A percentile compares a stretch with the other conserved stretches of the same genome.
These are phyloP conservation scores for Phylloporus sp. DNA, from an alignment of 1,284 basidiomycete species.

Conservation along the genomic window DNA sequence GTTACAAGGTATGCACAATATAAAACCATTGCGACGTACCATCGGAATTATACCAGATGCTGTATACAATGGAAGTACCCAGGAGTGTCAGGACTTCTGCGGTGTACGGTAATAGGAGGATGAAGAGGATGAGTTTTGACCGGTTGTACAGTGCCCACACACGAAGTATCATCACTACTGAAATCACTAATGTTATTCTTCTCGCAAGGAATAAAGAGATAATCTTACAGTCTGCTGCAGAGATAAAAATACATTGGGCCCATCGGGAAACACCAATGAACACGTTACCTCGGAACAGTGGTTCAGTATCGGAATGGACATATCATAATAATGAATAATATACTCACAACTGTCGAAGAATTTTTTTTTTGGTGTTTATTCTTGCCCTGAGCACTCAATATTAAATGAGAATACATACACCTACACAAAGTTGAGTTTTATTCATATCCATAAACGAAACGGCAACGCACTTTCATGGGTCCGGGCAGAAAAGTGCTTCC, in stretches of 20 bases:
- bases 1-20: not conserved
- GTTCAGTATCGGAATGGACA: not conserved
- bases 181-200: not conserved
- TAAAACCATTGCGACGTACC: not conserved
- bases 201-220: not conserved
- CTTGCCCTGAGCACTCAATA: too few species aligned
- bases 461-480: not conserved
- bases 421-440: not conserved
- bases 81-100: not conserved
- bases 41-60: not conserved
- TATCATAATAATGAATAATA: not conserved
- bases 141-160: not conserved
- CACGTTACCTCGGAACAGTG: not conserved
- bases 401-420: not conserved
- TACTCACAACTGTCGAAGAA: not conserved
- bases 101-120: not conserved
- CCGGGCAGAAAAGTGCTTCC: constrained; percentile 2
- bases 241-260: not conserved
- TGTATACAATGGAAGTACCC: too few species aligned
- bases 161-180: constrained; percentile 1
- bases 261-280: not conserved
- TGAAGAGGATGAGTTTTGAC: not conserved
- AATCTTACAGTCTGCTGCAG: constrained; percentile 2
- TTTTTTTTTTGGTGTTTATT: not conserved
- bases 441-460: not conserved